A percentile compares a stretch with the other conserved stretches of the same genome.
These are phyloP conservation scores for Myrica gale DNA, from an alignment of 306 rosid species.

Conservation along the genomic window DNA sequence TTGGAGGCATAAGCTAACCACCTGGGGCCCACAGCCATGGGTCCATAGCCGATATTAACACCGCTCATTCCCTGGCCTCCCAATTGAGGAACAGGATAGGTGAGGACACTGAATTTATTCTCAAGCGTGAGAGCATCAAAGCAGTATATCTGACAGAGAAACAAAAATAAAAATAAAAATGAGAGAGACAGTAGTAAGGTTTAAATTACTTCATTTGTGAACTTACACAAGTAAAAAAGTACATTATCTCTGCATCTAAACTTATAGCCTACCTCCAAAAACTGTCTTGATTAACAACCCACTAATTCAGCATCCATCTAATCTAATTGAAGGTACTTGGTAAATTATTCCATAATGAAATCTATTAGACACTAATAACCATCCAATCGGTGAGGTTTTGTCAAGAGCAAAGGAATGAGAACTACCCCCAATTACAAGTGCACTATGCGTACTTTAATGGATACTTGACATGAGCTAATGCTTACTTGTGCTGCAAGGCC, in stretches of 20 bases:
- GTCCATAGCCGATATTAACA: slow-evolving; percentile 92
- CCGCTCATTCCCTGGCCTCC: slow-evolving; percentile 83
- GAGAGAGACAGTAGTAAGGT: slow-evolving; percentile 8
- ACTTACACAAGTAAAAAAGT: slow-evolving; percentile 12
- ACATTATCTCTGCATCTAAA: slow-evolving; percentile 18
- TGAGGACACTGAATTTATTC: slow-evolving; percentile 89
- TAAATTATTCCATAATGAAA: slow-evolving; percentile 21
- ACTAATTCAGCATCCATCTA: slow-evolving; percentile 22
- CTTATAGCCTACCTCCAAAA: slow-evolving; percentile 18
- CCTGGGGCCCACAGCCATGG: slow-evolving; percentile 93
- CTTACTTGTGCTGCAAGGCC: slow-evolving; percentile 97
- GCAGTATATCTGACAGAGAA: slow-evolving; percentile 81
- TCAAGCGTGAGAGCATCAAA: slow-evolving; percentile 93
- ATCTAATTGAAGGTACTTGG: slow-evolving; percentile 22
- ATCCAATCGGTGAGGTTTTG: slow-evolving; percentile 5
- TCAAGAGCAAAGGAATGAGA: slow-evolving; percentile 19
- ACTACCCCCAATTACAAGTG: slow-evolving; percentile 15
- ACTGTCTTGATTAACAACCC: slow-evolving; percentile 13
- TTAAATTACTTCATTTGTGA: slow-evolving; percentile 26
- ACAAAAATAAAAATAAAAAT: slow-evolving; percentile 22
- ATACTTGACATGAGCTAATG: slow-evolving; percentile 21
- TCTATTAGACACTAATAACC: slow-evolving; percentile 14
- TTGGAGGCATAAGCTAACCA: slow-evolving; percentile 95
- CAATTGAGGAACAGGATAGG: slow-evolving; percentile 92
- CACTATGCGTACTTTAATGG: slow-evolving; percentile 17